Base-by-base conservation (phyloP, 1,284 basidiomycete genomes). In the Trichosporon inkin region DNA sequence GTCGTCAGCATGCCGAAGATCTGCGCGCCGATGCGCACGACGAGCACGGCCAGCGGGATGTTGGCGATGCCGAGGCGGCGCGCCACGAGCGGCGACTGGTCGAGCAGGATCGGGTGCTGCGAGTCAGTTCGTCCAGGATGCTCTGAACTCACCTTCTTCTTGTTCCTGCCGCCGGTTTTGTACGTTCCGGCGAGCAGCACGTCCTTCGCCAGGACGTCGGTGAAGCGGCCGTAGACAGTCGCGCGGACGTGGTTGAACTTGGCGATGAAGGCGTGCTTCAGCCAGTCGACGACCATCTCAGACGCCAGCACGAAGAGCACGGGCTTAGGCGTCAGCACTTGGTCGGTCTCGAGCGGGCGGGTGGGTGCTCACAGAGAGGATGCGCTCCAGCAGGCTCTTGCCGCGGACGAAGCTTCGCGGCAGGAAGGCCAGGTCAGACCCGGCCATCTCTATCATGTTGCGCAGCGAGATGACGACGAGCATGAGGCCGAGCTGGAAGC, bases 231-330 rank as follows among this genome's bases (percentile, higher is more conserved):
- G 68, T 99, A 99, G 0, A 98, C 91, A 0, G 88, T 89, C 0
- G 94, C 92, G 1, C 95, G 86, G 57, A 99, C 94, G 71, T 94
- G 90, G 69, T 84, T 84, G 77, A 98, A 98, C 78, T 99, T 99
- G 57, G 94, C 95, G 71, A 99, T 98, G 80, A 99, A 99, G 1
- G 95, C 95, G 72, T 99, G 96, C 73, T 99, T 99, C 61, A 99
- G 83, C 96, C 95, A 99, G 77, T 99, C 96, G 28, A 99, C 96
- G 5, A 92, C 78, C 83, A 92, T 89, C 76, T 99, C 96, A 6
- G 92, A 96, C 1, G 87, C 72, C 71, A 99, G 82, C 2, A 99
- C 96, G 5, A 92, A 89, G 49, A 95, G 66, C 1, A 95, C 92
- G 7, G 95, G 95, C 90, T 93, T 58, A 6, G 17, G 34, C 17